Percentiles rank a stretch among this genome's conserved stretches.
Evolutionary conservation across 2,329 filamentous ascomycete species (phyloP).

Genomic region (Aschersonia sp.): DNA sequence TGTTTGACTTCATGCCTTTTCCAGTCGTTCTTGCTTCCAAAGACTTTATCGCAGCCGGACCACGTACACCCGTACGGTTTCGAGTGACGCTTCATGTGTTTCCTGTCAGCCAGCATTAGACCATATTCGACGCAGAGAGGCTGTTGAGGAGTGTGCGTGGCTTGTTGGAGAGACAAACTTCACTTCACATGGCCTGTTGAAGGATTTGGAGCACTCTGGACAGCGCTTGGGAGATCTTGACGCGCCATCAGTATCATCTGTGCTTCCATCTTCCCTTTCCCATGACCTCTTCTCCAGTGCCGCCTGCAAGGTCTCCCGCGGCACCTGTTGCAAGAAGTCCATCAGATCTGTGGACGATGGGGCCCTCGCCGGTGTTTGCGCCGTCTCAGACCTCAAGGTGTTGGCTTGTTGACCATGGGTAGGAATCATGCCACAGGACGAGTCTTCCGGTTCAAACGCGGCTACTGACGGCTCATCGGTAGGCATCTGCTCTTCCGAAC

Average conservation of each 20-base stretch:
- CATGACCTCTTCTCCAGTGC: background rate
- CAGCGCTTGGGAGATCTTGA: slow-evolving; percentile 13
- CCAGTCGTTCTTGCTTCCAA: slow-evolving; percentile 92
- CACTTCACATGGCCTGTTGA: slow-evolving; percentile 37
- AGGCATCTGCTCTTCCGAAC: background rate
- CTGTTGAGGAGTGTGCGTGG: background rate
- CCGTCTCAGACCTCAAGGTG: background rate
- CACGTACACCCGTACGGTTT: slow-evolving; percentile 76
- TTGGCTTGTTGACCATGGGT: too few species aligned
- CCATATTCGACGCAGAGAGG: background rate
- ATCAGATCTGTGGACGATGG: background rate
- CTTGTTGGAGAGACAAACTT: slow-evolving; percentile 24
- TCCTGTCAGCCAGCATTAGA: slow-evolving; percentile 32
- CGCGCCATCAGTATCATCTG: background rate
- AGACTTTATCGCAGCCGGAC: slow-evolving; percentile 50
- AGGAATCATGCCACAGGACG: too few species aligned
- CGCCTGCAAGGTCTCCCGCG: background rate
- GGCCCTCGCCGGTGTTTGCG: background rate
- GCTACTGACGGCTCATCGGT: background rate
- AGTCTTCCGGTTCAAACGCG: background rate
- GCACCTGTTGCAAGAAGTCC: background rate
- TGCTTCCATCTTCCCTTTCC: slow-evolving; percentile 1
- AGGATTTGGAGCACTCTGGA: slow-evolving; percentile 28
- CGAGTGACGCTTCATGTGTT: slow-evolving; percentile 70
- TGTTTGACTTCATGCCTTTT: slow-evolving; percentile 78